Evolutionary conservation across 2,329 filamentous ascomycete genomes (phyloP).

Genomic region (Pestalotiopsis sp.): DNA sequence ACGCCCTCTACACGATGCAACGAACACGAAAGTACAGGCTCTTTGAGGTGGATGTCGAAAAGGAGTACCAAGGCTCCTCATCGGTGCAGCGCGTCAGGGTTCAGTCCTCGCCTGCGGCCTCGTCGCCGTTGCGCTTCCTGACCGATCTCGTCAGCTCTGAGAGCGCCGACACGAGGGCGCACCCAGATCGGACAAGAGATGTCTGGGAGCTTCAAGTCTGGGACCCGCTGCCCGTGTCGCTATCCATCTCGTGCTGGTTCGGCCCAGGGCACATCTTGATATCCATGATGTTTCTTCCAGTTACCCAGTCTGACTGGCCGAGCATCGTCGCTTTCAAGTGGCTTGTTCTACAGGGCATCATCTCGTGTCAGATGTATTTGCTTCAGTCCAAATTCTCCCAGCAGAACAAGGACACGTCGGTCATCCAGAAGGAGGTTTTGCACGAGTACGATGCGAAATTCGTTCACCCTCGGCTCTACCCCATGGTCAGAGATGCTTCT

Average conservation of each 20-base stretch:
- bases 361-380: constrained; percentile 76
- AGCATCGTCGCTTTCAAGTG: constrained; percentile 85
- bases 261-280: constrained; percentile 91
- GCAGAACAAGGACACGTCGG: constrained; percentile 78
- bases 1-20: constrained; percentile 79
- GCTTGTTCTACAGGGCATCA: constrained; percentile 70
- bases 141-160: constrained; percentile 66
- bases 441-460: constrained; percentile 96
- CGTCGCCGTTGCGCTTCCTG: constrained; percentile 77
- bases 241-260: constrained; percentile 86
- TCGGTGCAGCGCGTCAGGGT: constrained; percentile 88
- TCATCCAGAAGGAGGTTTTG: constrained; percentile 89
- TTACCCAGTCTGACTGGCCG: constrained; percentile 73
- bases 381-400: constrained; percentile 76
- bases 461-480: constrained; percentile 86
- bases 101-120: constrained; percentile 75
- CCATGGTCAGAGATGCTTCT: constrained; percentile 72
- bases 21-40: constrained; percentile 85
- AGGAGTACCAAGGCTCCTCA: constrained; percentile 68
- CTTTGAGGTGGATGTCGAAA: constrained; percentile 84
- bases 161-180: constrained; percentile 77
- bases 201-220: constrained; percentile 95
- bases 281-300: constrained; percentile 85
- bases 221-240: constrained; percentile 84
- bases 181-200: constrained; percentile 79